phyloP scores from a whole-genome alignment of 495 filamentous ascomycete species.

The Aspergillus baeticus region DNA sequence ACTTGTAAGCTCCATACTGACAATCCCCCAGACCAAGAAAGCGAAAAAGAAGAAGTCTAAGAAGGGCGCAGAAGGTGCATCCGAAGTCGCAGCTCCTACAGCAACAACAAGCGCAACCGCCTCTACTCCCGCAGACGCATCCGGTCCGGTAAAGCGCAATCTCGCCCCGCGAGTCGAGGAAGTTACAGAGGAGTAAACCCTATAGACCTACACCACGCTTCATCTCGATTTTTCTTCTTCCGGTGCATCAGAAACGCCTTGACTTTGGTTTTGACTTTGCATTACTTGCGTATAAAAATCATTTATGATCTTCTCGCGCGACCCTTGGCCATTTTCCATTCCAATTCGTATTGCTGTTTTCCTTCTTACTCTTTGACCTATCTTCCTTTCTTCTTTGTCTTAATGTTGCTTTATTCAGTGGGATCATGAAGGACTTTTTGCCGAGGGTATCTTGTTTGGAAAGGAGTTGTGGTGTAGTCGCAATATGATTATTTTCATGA shows the following conservation, averaged over 20 bases:
- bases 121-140: constrained; percentile 43
- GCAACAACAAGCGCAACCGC: constrained; percentile 57
- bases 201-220: constrained; percentile 38
- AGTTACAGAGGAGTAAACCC: constrained; percentile 52
- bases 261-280: background rate
- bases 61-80: constrained; percentile 52
- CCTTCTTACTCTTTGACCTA: too few relatives aligned
- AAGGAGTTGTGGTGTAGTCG: background rate
- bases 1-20: constrained; percentile 17
- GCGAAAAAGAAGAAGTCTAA: constrained; percentile 64
- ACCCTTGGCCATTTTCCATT: background rate
- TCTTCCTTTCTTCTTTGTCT: background rate
- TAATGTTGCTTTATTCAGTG: background rate
- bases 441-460: background rate
- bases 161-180: constrained; percentile 66
- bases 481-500: too few relatives aligned
- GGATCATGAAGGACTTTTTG: background rate
- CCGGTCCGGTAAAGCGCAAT: constrained; percentile 48
- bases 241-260: too few relatives aligned
- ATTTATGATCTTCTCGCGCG: background rate
- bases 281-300: background rate
- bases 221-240: background rate
- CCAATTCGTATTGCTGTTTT: background rate
- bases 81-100: constrained; percentile 31
- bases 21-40: constrained; percentile 32